Base-by-base conservation (phyloP, 2,329 filamentous ascomycete species). In the Venturiaceae sp. region DNA sequence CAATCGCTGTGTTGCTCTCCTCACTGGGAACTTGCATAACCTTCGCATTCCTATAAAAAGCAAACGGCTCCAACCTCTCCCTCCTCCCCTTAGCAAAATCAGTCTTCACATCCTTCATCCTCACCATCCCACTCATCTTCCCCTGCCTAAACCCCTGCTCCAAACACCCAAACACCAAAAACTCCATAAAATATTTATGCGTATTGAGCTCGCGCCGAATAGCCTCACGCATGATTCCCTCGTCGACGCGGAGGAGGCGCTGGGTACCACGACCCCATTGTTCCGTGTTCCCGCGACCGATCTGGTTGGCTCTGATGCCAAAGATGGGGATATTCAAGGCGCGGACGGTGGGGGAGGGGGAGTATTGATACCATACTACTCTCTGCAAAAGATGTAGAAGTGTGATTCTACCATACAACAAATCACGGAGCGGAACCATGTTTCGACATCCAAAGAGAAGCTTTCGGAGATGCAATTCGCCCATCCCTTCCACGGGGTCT, bases 401-500 rank as follows among this genome's bases (percentile, higher is more conserved):
- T 66, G 80, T 80, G n/a, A 71, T 73, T 61, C 80, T 79, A 41
- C 82, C 75, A 53, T 81, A 77, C 32, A 94, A 73, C 2, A 86
- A 72, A 47, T 80, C 72, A 75, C 80, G 85, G 4, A 89, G 73
- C n/a, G 76, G 71, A 6, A 74, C 77, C 19, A 87, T 70, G 68
- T 71, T 75, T 26, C 75, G 76, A 64, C 87, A 83, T 14, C 81
- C 83, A 44, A 89, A 69, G 3, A 69, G 41, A 41, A 68, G 32
- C 23, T 64, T 60, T 0, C 63, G 60, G 7, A 73, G 53, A 23
- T 55, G 59, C 6, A 62, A 75, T 2, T 74, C 72, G 53, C 77
- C 76, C 16, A 77, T 76, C 0, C 80, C 81, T 53, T 77, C 77
- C 26, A 82, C 67, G 0, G 87, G 86, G 62, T 88, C 80, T 59